Base-by-base conservation (phyloP, 176 grass and related monocot species). In the Themeda triandra region DNA sequence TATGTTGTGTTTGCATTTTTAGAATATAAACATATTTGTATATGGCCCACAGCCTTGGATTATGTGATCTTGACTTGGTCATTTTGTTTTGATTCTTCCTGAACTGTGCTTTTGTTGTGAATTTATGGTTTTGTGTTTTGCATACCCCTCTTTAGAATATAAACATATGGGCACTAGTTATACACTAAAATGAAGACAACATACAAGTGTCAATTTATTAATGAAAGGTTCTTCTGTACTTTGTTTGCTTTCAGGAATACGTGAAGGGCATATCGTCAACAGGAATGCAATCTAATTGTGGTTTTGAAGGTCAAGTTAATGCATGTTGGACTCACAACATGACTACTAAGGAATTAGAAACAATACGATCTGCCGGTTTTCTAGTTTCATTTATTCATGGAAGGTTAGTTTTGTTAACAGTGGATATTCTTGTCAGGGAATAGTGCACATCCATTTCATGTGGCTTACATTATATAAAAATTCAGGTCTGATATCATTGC, bases 271-370 rank as follows among this genome's bases (percentile, higher is more conserved):
- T 99, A 84, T 91, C 93, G 63, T 94, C 93, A 19, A 86, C 88
- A 71, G 97, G 97, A 31, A 99, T 99, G 97, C 97, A 99, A 91
- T 94, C 97, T 64, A 89, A 87, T 54, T 92, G 63, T 70, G 97
- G 97, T 37, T 99, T 99, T 80, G 97, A 96, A 88, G 97, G 97
- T 30, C 97, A 99, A 89, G 67, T 94, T 51, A 99, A 89, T 77
- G 97, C 97, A 68, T 99, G 97, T 79, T 99, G 93, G 97, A 96
- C 86, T 36, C 97, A 99, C 79, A 99, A 86, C 37, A 79, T 99
- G 86, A 89, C 71, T 39, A 39, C 87, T 36, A 91, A 89, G 65
- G 97, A 99, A 68, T 32, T 96, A 49, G 91, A 94, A 63, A 89
- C 83, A 5, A 94, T 99, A 45, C 84, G 88, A 33, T 86, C 81